Base-by-base conservation (phyloP, 306 rosid genomes). In the Comarum palustre region DNA sequence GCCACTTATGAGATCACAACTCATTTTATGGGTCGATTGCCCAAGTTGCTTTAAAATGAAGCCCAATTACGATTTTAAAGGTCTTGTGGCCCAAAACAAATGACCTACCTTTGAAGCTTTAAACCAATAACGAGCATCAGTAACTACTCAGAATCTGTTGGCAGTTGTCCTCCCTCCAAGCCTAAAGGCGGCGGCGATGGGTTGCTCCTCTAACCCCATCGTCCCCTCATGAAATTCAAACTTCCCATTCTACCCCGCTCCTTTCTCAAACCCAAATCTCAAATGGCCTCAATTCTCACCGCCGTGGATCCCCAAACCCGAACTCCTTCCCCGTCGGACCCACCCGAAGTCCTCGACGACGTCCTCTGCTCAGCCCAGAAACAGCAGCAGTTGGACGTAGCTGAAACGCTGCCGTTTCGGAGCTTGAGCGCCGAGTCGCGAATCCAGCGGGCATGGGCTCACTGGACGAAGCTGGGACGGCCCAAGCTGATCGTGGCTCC, bases 401-500 rank as follows among this genome's bases (percentile, higher is more conserved):
- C 76, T 9, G 84, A 79, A 47, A n/a, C 54, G 46, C 19, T 59
- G 52, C 64, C 79, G 6, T 58, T 41, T 54, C 73, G 72, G 66
- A 68, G 68, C 81, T 73, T 91, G 31, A 46, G 62, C 73, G 85
- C 74, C 50, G 89, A 85, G 65, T 83, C 96, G 47, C 87, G 70
- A 10, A 76, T 81, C 4, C 89, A 90, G 51, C 84, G 88, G 54
- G 97, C 99, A 6, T 95, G 99, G 99, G 86, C 85, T 75, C 86
- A 95, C 68, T 95, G 96, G 99, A n/a, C 82, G 46, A 87, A 85
- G 64, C 76, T 95, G 68, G 97, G 96, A 3, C 87, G 87, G 52
- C 99, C 99, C 69, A 95, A 81, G 75, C 55, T 86, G 69, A 77
- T 95, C 11, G 99, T 95, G 1, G 97, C 99, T 61, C 99, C 97